Conservation (phyloP, 495 filamentous ascomycete genomes). For the Physcia stellaris region DNA sequence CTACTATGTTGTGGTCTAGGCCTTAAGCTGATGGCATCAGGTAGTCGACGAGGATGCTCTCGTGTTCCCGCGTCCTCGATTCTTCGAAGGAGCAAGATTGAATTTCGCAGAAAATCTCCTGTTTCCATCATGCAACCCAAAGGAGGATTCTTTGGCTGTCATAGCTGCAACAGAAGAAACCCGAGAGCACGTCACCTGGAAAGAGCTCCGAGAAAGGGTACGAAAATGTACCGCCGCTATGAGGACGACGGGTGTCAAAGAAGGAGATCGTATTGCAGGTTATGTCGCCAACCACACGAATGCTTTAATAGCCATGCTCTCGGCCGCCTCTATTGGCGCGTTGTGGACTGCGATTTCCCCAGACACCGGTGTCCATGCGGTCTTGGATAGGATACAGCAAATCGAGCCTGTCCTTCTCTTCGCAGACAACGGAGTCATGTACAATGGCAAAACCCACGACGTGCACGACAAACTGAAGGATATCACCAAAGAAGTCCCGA, state of each 20-base stretch:
- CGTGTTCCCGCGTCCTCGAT: conserved; percentile 76
- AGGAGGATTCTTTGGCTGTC: conserved; percentile 46
- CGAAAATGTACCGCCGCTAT: conserved; percentile 57
- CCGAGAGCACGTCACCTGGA: conserved; percentile 63
- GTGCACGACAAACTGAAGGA: conserved; percentile 58
- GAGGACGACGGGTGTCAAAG: conserved; percentile 43
- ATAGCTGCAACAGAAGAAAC: conserved; percentile 61
- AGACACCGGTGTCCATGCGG: conserved; percentile 66
- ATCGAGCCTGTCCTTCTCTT: conserved; percentile 71
- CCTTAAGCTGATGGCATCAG: too few species aligned
- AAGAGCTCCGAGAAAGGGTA: conserved; percentile 63
- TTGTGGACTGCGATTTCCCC: conserved; percentile 84
- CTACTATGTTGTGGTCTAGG: conserved; percentile 5
- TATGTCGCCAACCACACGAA: conserved; percentile 80
- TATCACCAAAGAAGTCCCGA: conserved; percentile 48
- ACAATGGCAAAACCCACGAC: conserved; percentile 75
- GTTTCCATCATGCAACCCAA: conserved; percentile 48
- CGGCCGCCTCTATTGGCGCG: conserved; percentile 65
- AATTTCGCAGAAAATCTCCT: conserved; percentile 93
- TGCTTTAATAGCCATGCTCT: conserved; percentile 76
- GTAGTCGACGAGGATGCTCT: conserved; percentile 48
- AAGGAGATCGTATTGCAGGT: conserved; percentile 65
- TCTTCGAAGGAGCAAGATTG: conserved; percentile 63
- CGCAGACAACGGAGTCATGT: conserved; percentile 72
- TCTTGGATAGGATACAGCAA: conserved; percentile 71